A percentile compares a stretch with the other conserved stretches of the same genome.
Conservation (phyloP, 352 stramenopile genomes). For the Globisporangium nodosum region DNA sequence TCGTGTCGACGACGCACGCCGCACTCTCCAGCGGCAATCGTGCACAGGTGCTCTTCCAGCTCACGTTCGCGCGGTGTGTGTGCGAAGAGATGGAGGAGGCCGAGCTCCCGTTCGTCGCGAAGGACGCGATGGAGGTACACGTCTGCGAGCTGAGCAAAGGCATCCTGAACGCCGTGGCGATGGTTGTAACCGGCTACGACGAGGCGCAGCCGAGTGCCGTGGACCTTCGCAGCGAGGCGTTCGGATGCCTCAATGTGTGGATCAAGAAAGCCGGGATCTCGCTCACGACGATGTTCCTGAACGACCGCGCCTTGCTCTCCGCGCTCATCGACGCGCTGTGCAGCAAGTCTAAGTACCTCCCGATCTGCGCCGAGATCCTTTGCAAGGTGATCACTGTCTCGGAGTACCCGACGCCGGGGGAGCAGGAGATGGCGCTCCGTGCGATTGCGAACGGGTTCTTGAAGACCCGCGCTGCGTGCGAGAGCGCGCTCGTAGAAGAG, state of each 20-base stretch:
- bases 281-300: conserved; percentile 35
- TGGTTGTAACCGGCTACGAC: conserved; percentile 34
- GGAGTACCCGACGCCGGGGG: conserved; percentile 42
- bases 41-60: conserved; percentile 37
- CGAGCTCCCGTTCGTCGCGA: conserved; percentile 47
- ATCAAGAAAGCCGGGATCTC: conserved; percentile 51
- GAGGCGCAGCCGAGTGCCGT: conserved; percentile 16
- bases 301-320: conserved; percentile 34
- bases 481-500: conserved; percentile 38
- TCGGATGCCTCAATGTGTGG: conserved; percentile 56
- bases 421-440: conserved; percentile 38
- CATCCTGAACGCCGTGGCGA: conserved; percentile 38
- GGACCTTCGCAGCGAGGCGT: conserved; percentile 42
- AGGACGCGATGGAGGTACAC: conserved; percentile 61
- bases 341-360: conserved; percentile 41
- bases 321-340: conserved; percentile 44
- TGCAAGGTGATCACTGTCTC: conserved; percentile 50
- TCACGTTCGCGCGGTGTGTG: conserved; percentile 51
- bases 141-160: conserved; percentile 36
- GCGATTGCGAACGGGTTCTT: conserved; percentile 39
- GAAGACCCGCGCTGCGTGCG: conserved; percentile 36
- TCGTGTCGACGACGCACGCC: conserved; percentile 21
- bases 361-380: conserved; percentile 45
- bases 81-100: conserved; percentile 66
- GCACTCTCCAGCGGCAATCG: conserved; percentile 18